Conservation (phyloP, 1,284 basidiomycete genomes). For the Xerocomus nothofagi region DNA sequence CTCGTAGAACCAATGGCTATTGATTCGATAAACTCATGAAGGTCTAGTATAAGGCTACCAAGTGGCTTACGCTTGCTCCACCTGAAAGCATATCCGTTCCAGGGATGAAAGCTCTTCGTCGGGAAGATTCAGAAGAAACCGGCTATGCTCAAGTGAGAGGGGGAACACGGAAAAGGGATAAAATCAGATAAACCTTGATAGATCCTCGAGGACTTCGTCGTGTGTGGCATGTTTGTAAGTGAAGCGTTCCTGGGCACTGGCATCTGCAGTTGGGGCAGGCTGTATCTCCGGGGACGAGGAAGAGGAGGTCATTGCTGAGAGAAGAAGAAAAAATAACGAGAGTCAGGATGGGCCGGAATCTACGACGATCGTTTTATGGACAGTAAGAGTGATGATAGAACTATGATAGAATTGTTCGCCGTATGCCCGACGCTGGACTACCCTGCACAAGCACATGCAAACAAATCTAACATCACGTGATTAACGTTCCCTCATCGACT, state of each 20-base stretch:
- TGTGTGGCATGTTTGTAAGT: conserved; percentile 65
- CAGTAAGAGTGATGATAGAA: conserved; percentile 28
- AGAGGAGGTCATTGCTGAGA: conserved; percentile 49
- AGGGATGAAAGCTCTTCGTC: conserved; percentile 89
- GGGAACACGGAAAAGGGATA: conserved; percentile 3
- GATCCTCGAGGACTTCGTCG: conserved; percentile 85
- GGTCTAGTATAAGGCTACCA: conserved; percentile 9
- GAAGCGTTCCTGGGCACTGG: conserved; percentile 49
- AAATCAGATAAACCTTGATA: conserved; percentile 68
- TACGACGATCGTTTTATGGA: conserved; percentile 37
- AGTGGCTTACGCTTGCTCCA: conserved; percentile 90
- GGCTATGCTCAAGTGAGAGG: conserved; percentile 46
- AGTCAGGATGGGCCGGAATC: conserved; percentile 43
- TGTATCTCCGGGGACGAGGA: conserved; percentile 75
- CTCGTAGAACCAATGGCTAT: conserved; percentile 99
- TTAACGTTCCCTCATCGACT: neutral
- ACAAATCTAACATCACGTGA: conserved; percentile 31
- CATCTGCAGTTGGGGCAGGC: conserved; percentile 46
- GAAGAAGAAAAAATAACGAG: conserved; percentile 35
- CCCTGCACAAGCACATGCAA: conserved; percentile 31
- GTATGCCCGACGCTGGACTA: conserved; percentile 16
- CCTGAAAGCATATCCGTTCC: conserved; percentile 97
- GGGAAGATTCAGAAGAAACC: conserved; percentile 97
- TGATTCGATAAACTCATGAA: conserved; percentile 14
- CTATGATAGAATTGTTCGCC: conserved; percentile 26